These are phyloP conservation scores for Nakaseomyces kungkrabaensis DNA, from an alignment of 1,139 yeast species.

Conservation along the genomic window DNA sequence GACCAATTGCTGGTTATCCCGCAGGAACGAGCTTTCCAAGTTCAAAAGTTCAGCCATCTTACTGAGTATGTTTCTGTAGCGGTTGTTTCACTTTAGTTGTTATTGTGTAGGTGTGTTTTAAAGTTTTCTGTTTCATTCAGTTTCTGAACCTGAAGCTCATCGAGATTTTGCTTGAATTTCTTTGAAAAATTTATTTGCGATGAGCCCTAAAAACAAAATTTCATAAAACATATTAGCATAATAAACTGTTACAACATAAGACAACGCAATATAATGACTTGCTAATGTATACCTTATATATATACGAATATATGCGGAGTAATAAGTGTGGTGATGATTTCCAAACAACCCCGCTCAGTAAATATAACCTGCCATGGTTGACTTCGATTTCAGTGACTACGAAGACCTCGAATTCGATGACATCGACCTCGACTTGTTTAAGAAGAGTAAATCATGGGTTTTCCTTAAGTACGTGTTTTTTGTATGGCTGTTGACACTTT, in stretches of 20 bases:
- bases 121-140: no score
- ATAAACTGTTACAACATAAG: not conserved
- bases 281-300: no score
- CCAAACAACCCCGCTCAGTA: no score
- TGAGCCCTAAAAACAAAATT: not conserved
- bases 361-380: not conserved
- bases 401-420: not conserved
- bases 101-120: no score
- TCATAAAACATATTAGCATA: not conserved
- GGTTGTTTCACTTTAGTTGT: no score
- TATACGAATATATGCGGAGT: no score
- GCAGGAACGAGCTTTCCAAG: conserved; percentile 20
- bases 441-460: not conserved
- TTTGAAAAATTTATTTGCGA: not conserved
- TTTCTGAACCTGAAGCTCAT: not conserved
- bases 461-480: conserved; percentile 35
- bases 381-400: not conserved
- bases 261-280: no score
- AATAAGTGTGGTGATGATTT: no score
- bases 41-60: not conserved
- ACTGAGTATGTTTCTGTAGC: not conserved
- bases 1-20: conserved; percentile 29
- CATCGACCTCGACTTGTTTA: not conserved
- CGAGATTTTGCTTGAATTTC: no score
- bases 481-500: conserved; percentile 39